Evolutionary conservation across 768 basidiomycete species (phyloP).

Genomic region (Boletus coccyginus): DNA sequence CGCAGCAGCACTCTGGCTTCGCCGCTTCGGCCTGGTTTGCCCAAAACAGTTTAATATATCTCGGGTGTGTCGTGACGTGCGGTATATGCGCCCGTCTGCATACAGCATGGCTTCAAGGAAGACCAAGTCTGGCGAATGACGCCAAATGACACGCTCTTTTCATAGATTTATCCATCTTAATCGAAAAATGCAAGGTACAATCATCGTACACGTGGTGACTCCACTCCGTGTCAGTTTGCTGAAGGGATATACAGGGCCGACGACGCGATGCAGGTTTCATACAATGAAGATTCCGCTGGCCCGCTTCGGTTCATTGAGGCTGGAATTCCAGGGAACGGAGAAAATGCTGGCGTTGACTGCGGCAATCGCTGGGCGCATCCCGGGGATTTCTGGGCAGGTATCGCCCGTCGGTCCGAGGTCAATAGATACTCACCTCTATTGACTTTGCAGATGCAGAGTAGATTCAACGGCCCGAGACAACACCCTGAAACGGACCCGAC

Average conservation of each 20-base stretch:
- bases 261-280: not conserved
- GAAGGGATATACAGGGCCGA: not conserved
- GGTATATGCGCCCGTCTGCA: not conserved
- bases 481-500: not conserved
- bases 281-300: not conserved
- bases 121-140: not conserved
- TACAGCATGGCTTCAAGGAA: not conserved
- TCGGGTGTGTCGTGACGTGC: too few relatives aligned
- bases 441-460: slow-evolving; percentile 1
- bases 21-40: too few relatives aligned
- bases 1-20: not conserved
- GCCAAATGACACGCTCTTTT: not conserved
- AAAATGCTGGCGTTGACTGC: not conserved
- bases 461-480: not conserved
- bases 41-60: not conserved
- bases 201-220: not conserved
- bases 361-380: not conserved
- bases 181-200: not conserved
- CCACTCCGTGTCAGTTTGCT: not conserved
- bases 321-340: not conserved
- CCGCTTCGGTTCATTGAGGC: not conserved
- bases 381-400: not conserved
- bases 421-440: not conserved
- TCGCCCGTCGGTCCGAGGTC: not conserved
- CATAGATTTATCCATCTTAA: not conserved